These are phyloP conservation scores for Pestalotiopsis sp. DNA, from an alignment of 2,329 filamentous ascomycete genomes.

Conservation along the genomic window DNA sequence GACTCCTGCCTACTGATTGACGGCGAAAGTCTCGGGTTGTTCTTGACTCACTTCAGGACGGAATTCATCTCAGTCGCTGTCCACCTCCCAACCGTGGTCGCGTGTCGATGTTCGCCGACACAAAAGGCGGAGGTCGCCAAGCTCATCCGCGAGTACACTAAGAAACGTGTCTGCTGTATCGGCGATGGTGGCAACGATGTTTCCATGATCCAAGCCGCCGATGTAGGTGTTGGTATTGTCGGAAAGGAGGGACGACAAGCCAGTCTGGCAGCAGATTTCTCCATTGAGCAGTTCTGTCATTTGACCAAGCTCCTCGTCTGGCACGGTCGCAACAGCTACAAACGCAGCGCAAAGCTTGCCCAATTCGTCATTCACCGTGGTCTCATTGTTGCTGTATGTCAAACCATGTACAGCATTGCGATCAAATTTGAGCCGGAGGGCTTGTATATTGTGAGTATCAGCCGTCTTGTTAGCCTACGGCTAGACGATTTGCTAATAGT, in stretches of 20 bases:
- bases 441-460: constrained; percentile 69
- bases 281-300: constrained; percentile 92
- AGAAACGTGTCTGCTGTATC: constrained; percentile 96
- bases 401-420: constrained; percentile 96
- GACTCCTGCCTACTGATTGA: constrained; percentile 91
- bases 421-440: constrained; percentile 91
- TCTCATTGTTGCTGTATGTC: constrained; percentile 91
- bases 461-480: background rate
- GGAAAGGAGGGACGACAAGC: constrained; percentile 97
- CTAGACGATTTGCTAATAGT: background rate
- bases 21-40: constrained; percentile 83
- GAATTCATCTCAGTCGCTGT: constrained; percentile 91
- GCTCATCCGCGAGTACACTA: constrained; percentile 87
- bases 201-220: constrained; percentile 97
- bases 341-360: constrained; percentile 89
- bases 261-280: constrained; percentile 93
- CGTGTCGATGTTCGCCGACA: constrained; percentile 93
- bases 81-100: constrained; percentile 86
- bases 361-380: constrained; percentile 99
- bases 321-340: constrained; percentile 98
- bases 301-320: constrained; percentile 96
- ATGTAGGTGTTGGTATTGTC: constrained; percentile 96
- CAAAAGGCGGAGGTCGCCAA: constrained; percentile 95
- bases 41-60: constrained; percentile 79
- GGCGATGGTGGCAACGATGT: constrained; percentile 98